phyloP scores from a whole-genome alignment of 192 early-diverging fungal species.

The Entrophospora sp. region DNA sequence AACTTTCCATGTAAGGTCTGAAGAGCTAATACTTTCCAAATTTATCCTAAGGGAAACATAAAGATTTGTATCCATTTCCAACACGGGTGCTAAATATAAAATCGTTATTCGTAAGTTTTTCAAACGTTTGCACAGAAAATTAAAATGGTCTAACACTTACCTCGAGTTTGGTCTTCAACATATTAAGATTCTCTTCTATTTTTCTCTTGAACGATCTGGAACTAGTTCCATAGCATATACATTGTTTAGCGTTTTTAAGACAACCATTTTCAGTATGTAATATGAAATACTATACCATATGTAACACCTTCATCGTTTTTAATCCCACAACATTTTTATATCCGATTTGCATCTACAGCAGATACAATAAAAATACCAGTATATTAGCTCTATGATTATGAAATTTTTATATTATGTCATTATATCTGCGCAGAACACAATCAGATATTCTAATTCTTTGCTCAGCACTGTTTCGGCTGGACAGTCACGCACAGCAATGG shows the following conservation, averaged over 20 bases:
- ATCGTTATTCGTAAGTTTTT: background rate
- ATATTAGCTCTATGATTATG: background rate
- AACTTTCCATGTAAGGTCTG: slow-evolving; percentile 1
- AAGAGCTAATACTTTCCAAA: background rate
- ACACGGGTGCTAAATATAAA: background rate
- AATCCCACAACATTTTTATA: background rate
- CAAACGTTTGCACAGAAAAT: background rate
- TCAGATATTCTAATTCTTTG: no score
- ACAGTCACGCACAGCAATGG: slow-evolving; percentile 17
- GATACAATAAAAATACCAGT: background rate
- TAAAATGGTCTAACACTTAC: no score
- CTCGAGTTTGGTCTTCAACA: background rate
- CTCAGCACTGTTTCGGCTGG: no score
- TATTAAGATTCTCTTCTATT: background rate
- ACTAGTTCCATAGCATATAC: no score
- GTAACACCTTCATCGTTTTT: background rate
- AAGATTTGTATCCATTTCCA: slow-evolving; percentile 1
- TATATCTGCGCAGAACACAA: background rate
- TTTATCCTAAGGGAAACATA: slow-evolving; percentile 1
- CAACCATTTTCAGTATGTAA: background rate
- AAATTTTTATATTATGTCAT: background rate
- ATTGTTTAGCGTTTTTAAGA: background rate
- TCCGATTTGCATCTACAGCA: background rate
- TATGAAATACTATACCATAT: background rate
- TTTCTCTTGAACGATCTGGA: background rate